Evolutionary conservation across 768 basidiomycete genomes (phyloP).

Genomic region (Lactarius tabidus): DNA sequence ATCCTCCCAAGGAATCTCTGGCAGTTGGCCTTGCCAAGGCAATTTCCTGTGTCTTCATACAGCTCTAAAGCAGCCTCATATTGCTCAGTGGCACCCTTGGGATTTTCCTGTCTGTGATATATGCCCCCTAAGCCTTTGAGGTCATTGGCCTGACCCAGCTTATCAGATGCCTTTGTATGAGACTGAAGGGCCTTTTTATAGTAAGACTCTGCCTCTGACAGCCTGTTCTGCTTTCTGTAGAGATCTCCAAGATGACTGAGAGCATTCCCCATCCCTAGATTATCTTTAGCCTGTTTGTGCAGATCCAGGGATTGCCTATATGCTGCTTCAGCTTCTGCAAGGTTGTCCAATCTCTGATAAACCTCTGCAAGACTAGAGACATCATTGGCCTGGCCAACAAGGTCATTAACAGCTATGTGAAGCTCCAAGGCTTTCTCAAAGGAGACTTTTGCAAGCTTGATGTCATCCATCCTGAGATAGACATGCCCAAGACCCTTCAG

Average conservation of each 20-base stretch:
- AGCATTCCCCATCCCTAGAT: conserved; percentile 19
- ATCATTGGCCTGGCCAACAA: conserved; percentile 22
- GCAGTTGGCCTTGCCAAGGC: conserved; percentile 20
- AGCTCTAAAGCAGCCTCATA: conserved; percentile 3
- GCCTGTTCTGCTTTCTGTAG: conserved; percentile 17
- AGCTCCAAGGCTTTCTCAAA: conserved; percentile 11
- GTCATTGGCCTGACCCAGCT: conserved; percentile 23
- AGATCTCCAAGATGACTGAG: conserved; percentile 18
- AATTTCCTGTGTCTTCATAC: conserved; percentile 4
- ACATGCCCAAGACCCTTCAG: conserved; percentile 18
- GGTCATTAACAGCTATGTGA: conserved; percentile 14
- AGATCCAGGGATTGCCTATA: conserved; percentile 11
- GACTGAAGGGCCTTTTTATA: conserved; percentile 5
- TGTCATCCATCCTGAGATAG: conserved; percentile 11
- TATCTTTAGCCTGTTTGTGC: conserved; percentile 11
- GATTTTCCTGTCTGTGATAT: background rate
- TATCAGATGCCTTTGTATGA: conserved; percentile 16
- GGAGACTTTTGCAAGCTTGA: conserved; percentile 1
- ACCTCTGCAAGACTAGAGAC: conserved; percentile 14
- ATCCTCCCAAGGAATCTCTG: conserved; percentile 9
- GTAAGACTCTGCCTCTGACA: conserved; percentile 6
- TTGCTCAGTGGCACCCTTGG: background rate
- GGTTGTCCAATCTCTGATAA: conserved; percentile 11
- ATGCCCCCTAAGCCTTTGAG: conserved; percentile 21
- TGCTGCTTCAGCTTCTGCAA: conserved; percentile 4